These are phyloP conservation scores for Microcyclospora pomicola DNA, from an alignment of 2,329 filamentous ascomycete species.

Conservation along the genomic window DNA sequence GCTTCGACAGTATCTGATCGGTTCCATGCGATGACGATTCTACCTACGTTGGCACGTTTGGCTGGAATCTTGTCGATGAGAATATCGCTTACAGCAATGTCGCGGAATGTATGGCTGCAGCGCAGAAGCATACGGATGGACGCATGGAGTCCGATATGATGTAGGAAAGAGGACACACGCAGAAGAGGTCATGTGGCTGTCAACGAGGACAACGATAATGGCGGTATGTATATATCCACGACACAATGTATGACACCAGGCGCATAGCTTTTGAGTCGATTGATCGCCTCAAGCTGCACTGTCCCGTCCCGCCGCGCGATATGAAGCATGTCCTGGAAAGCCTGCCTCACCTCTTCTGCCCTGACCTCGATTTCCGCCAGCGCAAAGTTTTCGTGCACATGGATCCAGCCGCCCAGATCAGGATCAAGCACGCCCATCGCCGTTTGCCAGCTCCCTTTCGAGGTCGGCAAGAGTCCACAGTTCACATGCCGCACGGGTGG, in stretches of 20 bases:
- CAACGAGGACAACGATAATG: not conserved
- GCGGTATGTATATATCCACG: constrained; percentile 36
- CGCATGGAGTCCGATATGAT: no score
- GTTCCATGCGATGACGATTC: no score
- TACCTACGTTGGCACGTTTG: no score
- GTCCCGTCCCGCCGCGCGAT: not conserved
- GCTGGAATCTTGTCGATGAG: no score
- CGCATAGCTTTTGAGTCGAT: constrained; percentile 46
- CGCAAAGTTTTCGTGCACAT: constrained; percentile 48
- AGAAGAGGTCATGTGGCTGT: no score
- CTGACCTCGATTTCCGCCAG: constrained; percentile 32
- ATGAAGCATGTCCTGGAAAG: constrained; percentile 11
- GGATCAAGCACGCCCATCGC: constrained; percentile 36
- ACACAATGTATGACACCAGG: constrained; percentile 49
- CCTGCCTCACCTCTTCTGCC: constrained; percentile 27
- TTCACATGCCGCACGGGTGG: constrained; percentile 43
- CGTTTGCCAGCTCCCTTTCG: constrained; percentile 33
- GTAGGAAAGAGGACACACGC: no score
- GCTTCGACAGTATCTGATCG: no score
- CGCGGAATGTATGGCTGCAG: no score
- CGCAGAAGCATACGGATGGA: no score
- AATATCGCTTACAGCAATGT: no score
- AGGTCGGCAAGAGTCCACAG: constrained; percentile 43
- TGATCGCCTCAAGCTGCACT: constrained; percentile 29
- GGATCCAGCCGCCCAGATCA: constrained; percentile 39